phyloP scores from a whole-genome alignment of 139 green algal genomes.

The Volvox africanus region DNA sequence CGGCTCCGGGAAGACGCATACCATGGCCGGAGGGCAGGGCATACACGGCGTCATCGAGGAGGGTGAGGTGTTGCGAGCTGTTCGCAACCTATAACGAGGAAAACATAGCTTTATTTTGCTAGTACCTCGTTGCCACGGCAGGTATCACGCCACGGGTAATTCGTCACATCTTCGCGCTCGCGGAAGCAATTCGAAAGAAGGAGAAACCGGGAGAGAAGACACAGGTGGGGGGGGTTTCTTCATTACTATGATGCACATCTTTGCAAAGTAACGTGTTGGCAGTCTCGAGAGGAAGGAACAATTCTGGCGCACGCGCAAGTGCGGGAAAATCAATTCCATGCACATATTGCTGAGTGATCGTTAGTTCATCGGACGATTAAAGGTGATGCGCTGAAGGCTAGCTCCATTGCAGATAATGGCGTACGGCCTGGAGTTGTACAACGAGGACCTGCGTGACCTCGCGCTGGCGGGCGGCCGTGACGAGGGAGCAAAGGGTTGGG shows the following conservation, averaged over 20 bases:
- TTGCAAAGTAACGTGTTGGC: too few species aligned
- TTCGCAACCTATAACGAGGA: neutral
- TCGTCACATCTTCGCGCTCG: slow-evolving; percentile 63
- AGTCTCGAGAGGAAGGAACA: too few species aligned
- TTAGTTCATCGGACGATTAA: too few species aligned
- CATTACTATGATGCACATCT: too few species aligned
- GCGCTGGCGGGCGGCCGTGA: slow-evolving; percentile 32
- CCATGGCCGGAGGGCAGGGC: slow-evolving; percentile 77
- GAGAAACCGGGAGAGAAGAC: slow-evolving; percentile 72
- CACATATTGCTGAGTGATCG: too few species aligned
- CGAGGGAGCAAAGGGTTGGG: slow-evolving; percentile 44
- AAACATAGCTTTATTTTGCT: neutral
- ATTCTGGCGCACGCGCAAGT: too few species aligned
- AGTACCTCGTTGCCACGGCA: slow-evolving; percentile 5
- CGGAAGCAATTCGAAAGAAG: slow-evolving; percentile 59
- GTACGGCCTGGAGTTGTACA: slow-evolving; percentile 82
- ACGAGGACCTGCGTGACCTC: slow-evolving; percentile 82
- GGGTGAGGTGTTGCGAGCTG: slow-evolving; percentile 46
- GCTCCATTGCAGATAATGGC: slow-evolving; percentile 52
- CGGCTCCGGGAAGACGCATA: slow-evolving; percentile 82
- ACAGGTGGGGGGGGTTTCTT: slow-evolving; percentile 30
- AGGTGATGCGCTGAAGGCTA: too few species aligned
- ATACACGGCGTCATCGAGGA: slow-evolving; percentile 68
- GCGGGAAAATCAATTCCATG: too few species aligned
- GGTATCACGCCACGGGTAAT: slow-evolving; percentile 74